Evolutionary conservation across 2,329 filamentous ascomycete species (phyloP), one percentile per base, ranked within the genome.

Genomic region (Rachicladosporium sp.): DNA sequence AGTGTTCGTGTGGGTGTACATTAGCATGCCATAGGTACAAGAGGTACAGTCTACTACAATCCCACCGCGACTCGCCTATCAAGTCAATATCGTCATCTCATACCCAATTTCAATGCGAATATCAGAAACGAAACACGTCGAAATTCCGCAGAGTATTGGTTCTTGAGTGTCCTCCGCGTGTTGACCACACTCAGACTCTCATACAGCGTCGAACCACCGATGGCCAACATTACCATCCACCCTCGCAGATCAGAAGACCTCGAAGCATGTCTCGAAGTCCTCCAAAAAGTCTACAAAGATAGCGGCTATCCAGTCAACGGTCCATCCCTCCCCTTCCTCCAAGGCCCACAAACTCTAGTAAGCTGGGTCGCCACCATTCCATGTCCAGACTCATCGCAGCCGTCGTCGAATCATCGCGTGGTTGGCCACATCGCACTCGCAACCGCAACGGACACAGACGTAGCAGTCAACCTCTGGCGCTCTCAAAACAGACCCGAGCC

Each of bases 241-340:
- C 13, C 33, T 30, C 38, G 38, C 12, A 3, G 10, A n/a, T 23
- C 43, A 4, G 31, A 31, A 4, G 53, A 56, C 38, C 40, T 56
- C 10, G 35, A 43, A 3, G 37, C 31, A 6, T 52, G 50, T 37
- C 44, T 48, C 15, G 41, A 38, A 9, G 33, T 55, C 6, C 44
- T 56, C 27, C 27, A 37, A 19, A 31, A 33, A 10, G 51, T 56
- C 27, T 45, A 54, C 41, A 41, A 21, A 2, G 29, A 32, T 9
- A 46, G 47, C 36, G 40, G 49, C 33, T 55, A 56, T 40, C 53
- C 53, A 4, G 50, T 56, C 10, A 40, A 52, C 37, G 53, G 52
- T 29, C 42, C 48, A 10, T 43, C 38, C 1, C 35, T 50, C 8
- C 42, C 45, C 5, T 45, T 47, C 15, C 35, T 45, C 29, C 36